Conservation (phyloP, 2,329 filamentous ascomycete species). For the Chaetomium sp. region DNA sequence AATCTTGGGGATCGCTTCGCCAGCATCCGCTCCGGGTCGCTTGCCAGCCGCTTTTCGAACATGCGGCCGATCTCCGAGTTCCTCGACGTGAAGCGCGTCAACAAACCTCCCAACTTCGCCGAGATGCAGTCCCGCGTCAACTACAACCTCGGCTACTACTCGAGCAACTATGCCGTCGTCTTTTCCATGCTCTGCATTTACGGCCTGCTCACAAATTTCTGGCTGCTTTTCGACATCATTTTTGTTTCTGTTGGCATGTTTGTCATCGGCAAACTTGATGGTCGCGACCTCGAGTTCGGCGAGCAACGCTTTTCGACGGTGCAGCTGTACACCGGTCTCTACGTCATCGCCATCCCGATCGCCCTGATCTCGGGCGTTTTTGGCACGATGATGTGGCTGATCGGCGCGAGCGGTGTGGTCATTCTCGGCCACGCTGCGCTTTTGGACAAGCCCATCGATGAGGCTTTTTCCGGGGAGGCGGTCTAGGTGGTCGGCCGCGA, state of each 20-base stretch:
- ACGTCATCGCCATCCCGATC: slow-evolving; percentile 81
- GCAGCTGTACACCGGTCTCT: slow-evolving; percentile 88
- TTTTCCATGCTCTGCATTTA: slow-evolving; percentile 97
- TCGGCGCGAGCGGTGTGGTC: slow-evolving; percentile 90
- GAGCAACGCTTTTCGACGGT: slow-evolving; percentile 81
- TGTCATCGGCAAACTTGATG: slow-evolving; percentile 86
- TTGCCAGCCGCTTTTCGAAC: slow-evolving; percentile 86
- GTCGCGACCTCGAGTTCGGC: slow-evolving; percentile 84
- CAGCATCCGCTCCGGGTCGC: slow-evolving; percentile 74
- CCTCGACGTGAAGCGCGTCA: slow-evolving; percentile 91
- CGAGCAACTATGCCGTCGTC: slow-evolving; percentile 94
- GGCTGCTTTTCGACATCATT: slow-evolving; percentile 89
- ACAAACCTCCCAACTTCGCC: slow-evolving; percentile 85
- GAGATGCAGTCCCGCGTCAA: slow-evolving; percentile 51
- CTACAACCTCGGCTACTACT: slow-evolving; percentile 93
- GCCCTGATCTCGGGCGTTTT: slow-evolving; percentile 85
- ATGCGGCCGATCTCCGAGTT: slow-evolving; percentile 90
- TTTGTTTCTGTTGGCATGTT: slow-evolving; percentile 85
- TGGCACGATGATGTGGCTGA: slow-evolving; percentile 86
- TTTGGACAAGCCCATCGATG: slow-evolving; percentile 99
- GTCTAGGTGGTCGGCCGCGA: slow-evolving; percentile 99
- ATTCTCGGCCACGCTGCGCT: slow-evolving; percentile 93
- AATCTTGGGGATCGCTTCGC: slow-evolving; percentile 85
- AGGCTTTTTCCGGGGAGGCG: slow-evolving; percentile 99
- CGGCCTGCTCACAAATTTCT: slow-evolving; percentile 83